Evolutionary conservation across 2,329 filamentous ascomycete species (phyloP), one percentile per base, ranked within the genome.

Genomic region (Aspergillus amoenus): DNA sequence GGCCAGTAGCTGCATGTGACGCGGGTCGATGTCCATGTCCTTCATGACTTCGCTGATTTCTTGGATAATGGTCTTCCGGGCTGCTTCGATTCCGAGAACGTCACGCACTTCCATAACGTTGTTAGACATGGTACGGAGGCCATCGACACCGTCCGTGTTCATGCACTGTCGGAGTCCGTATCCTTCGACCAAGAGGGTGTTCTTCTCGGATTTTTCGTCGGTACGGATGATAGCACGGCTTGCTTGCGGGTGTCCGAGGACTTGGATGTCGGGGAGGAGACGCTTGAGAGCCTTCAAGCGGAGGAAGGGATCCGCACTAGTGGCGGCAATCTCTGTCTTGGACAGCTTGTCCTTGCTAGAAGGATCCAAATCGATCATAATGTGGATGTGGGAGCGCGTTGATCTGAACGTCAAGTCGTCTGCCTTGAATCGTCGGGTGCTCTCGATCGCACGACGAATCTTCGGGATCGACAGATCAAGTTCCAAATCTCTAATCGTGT

Each of bases 1-100:
- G 11, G 94, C 93, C 2, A 99, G 85, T 17, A 99, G 84, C 73
- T 97, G 89, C 92, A 99, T 97, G 78, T 99, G 94, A 55, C 94
- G 90, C 44, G 93, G 93, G 76, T 99, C 94, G 68, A 99, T 97
- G 74, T 86, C 87, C 92, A 99, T 97, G 72, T 88, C 87, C 37
- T 85, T 85, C 93, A 97, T 99, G 70, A 97, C 94, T 52, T 83
- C 82, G 52, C 82, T 84, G 68, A 99, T 97, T 78, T 99, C 94
- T 45, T 84, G 80, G 49, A 94, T 90, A 69, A 99, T 97, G 6
- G 93, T 96, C 3, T 84, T 84, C 58, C 93, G 87, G 3, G 94
- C 94, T 1, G 94, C 94, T 73, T 99, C 94, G 67, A 99, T 97
- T 49, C 94, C 94, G 3, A 99, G 85, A 0, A 97, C 88, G 22